Evolutionary conservation across 306 rosid species (phyloP), one percentile per base, ranked within the genome.

Genomic region (Lathyrus tuberosus): DNA sequence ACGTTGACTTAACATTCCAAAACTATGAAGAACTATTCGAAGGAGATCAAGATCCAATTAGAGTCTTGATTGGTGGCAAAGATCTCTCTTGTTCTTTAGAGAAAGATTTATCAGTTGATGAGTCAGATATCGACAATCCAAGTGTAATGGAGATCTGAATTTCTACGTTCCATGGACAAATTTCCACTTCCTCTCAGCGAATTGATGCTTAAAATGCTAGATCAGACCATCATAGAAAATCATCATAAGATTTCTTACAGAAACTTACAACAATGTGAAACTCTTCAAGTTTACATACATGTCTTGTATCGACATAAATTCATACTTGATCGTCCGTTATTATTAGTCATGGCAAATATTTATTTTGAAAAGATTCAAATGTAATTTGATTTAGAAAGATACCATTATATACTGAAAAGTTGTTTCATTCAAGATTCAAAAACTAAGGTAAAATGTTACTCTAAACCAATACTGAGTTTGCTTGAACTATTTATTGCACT

Each of bases 1-100:
- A 93, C 20, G 89, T 93, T 69, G 96, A 93, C 73, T 83, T 85
- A 72, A 86, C 97, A 10, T 88, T 93, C 83, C 88, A 48, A 74
- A 90, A 82, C 79, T 84, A 77, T 10, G 96, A 93, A 61, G 97
- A 93, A 72, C 61, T 87, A 52, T 93, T 93, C 70, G 88, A 86
- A 71, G 86, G 92, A 72, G 91, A 86, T 72, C 87, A 90, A 75
- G 91, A 88, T 82, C 88, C 85, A 42, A 75, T 51, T 42, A 76
- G 82, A 69, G 71, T 76, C 30, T 51, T 80, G 52, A 79, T 71
- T 47, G 77, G 67, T 79, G 88, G 73, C 62, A 79, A 84, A 69
- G 90, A 86, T 53, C 44, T 71, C 52, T 82, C 86, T 5, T 79
- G 62, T 86, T 79, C 86, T 3, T 37, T 82, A 16, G 85, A 77